Percentiles rank a stretch among this genome's conserved stretches.
phyloP scores from a whole-genome alignment of 306 rosid genomes.

The Vigna hirtella region DNA sequence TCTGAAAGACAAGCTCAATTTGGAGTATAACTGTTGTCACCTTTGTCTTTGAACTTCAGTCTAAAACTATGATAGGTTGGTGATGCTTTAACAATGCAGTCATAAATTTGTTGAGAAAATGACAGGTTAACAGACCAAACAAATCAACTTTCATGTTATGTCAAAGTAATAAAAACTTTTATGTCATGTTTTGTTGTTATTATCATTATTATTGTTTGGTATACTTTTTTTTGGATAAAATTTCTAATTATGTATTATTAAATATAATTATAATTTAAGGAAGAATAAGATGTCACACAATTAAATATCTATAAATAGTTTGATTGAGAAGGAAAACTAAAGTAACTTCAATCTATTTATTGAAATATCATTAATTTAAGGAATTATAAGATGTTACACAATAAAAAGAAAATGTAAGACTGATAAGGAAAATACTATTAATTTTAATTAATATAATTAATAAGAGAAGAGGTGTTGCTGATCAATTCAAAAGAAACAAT shows the following conservation, averaged over 20 bases:
- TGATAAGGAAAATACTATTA: neutral
- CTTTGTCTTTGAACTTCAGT: neutral
- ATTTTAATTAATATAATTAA: neutral
- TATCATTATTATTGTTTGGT: too few species aligned
- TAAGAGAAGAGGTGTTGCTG: neutral
- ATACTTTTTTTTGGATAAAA: too few species aligned
- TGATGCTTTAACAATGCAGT: neutral
- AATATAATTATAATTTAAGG: neutral
- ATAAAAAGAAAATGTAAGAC: neutral
- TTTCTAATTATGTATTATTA: too few species aligned
- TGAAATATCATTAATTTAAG: neutral
- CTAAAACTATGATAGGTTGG: neutral
- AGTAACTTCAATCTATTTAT: too few species aligned
- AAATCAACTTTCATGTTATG: too few species aligned
- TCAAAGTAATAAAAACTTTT: too few species aligned
- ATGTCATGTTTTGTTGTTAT: too few species aligned
- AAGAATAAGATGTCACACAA: neutral
- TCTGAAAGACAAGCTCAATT: neutral
- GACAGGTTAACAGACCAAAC: too few species aligned
- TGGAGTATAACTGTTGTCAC: neutral
- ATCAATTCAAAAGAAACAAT: neutral
- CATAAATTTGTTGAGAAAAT: too few species aligned
- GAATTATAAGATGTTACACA: neutral
- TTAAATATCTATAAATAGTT: neutral
- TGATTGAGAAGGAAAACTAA: neutral